Base-by-base conservation (phyloP, 2,329 filamentous ascomycete species). In the Clarireedia hainanense region DNA sequence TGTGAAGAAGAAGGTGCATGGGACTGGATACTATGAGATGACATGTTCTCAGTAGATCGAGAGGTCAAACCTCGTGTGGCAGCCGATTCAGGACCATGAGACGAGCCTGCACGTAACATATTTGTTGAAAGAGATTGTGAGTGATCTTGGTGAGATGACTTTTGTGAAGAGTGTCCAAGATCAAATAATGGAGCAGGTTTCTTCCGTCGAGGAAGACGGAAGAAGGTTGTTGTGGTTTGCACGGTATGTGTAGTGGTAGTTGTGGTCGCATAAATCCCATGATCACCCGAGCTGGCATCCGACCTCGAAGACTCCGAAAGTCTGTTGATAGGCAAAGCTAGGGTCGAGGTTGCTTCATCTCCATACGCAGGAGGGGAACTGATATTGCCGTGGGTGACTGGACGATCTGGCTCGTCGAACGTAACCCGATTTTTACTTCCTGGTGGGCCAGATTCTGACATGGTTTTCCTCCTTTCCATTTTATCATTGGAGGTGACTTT, bases 271-370 rank as follows among this genome's bases (percentile, higher is more conserved):
- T 80, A 81, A 50, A 81, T 73, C 42, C 76, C 75, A 63, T 80
- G 79, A 65, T 91, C 86, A 43, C 79, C 83, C 15, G 85, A 88
- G 72, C 89, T 95, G 46, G 82, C 88, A 70, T 96, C 91, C 27
- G 92, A 96, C 62, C 88, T 82, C 2, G 91, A 96, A 1, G 92
- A 96, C 66, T 96, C 92, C 5, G 89, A 94, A 27, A 87, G 73
- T 42, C 89, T 78, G 60, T 80, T 79, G 30, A 81, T 74, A 10
- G 85, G 82, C 20, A 87, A 76, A 6, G 83, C 82, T 57, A 89
- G 73, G 2, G 81, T 76, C 14, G 83, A 81, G 57, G 76, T 77
- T 26, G 76, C 74, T 59, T 86, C 83, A 59, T 85, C 82, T 47
- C 79, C 77, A 57, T 85, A 85, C 27, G 80, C 76, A 55, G 81